Conservation (phyloP, 208 protist genomes). For the Leishmania amazonensis region DNA sequence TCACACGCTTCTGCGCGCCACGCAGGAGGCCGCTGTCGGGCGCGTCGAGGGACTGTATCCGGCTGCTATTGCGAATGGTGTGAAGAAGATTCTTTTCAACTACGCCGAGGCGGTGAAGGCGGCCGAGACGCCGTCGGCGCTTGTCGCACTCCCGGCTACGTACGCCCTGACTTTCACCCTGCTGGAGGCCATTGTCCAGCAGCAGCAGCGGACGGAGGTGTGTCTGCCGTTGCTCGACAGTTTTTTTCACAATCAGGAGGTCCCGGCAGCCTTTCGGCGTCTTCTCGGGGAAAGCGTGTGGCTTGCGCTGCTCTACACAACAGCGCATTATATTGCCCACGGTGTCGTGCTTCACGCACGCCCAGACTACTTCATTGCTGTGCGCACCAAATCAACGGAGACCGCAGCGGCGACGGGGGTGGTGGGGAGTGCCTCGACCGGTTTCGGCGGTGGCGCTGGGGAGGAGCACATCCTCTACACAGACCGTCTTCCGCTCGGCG, state of each 20-base stretch:
- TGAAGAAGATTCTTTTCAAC: constrained; percentile 40
- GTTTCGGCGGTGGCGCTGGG: constrained; percentile 1
- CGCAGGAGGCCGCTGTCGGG: constrained; percentile 48
- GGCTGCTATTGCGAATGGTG: constrained; percentile 54
- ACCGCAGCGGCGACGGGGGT: not conserved
- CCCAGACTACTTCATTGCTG: constrained; percentile 72
- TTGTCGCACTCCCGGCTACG: constrained; percentile 37
- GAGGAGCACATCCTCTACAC: constrained; percentile 66
- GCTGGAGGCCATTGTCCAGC: constrained; percentile 42
- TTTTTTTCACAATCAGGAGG: constrained; percentile 58
- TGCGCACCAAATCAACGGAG: constrained; percentile 16
- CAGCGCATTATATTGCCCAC: constrained; percentile 85
- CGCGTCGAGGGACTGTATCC: constrained; percentile 52
- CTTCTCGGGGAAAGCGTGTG: constrained; percentile 77
- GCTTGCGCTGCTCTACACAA: constrained; percentile 75
- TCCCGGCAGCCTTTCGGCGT: constrained; percentile 57
- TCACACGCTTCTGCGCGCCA: constrained; percentile 33
- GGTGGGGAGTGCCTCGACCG: not conserved
- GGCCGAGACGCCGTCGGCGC: constrained; percentile 39
- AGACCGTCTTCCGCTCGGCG: constrained; percentile 61
- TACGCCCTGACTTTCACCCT: constrained; percentile 58
- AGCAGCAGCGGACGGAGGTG: constrained; percentile 11
- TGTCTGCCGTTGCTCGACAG: constrained; percentile 42
- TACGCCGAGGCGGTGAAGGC: constrained; percentile 63
- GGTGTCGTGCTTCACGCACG: constrained; percentile 83